Conservation (phyloP, 495 filamentous ascomycete species). For the Talaromyces nanjingensis region DNA sequence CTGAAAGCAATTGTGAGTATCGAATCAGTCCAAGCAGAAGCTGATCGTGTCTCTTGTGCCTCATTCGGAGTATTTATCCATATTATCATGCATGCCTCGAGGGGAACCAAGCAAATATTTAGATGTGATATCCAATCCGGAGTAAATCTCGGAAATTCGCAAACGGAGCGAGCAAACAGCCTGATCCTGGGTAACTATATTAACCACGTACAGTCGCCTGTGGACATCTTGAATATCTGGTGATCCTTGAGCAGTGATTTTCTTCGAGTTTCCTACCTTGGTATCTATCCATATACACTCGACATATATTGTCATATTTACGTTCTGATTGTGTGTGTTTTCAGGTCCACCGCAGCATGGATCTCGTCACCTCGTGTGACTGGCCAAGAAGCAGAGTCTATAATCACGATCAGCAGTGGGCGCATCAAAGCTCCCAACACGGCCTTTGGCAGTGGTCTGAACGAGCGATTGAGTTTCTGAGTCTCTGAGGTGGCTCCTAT, state of each 20-base stretch:
- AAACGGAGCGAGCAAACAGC: neutral
- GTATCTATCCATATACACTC: neutral
- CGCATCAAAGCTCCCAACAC: neutral
- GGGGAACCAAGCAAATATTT: neutral
- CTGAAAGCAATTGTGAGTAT: neutral
- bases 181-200: neutral
- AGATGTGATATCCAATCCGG: neutral
- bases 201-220: neutral
- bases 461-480: neutral
- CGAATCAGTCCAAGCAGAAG: neutral
- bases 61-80: neutral
- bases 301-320: neutral
- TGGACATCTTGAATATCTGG: neutral
- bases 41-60: neutral
- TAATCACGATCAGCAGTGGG: neutral
- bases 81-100: neutral
- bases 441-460: neutral
- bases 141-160: neutral
- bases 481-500: neutral
- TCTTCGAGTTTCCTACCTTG: neutral
- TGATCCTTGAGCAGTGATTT: neutral
- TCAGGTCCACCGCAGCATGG: neutral
- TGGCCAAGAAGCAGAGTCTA: neutral
- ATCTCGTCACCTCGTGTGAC: neutral
- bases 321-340: neutral